Base-by-base conservation (phyloP, 1,284 basidiomycete species). In the Cryptococcus sp. region DNA sequence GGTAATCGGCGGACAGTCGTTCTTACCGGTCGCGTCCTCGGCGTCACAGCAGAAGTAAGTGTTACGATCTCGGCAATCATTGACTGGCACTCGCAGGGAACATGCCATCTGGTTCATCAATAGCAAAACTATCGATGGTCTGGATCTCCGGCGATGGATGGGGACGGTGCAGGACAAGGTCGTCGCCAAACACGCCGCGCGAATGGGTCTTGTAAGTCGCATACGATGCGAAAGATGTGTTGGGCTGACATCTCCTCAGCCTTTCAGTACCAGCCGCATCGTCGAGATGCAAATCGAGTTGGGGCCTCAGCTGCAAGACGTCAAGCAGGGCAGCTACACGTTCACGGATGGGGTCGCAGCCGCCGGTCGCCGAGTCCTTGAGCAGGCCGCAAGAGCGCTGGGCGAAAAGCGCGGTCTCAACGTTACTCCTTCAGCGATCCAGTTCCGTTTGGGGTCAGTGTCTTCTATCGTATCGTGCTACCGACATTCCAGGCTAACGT, bases 291-390 rank as follows among this genome's bases (percentile, higher is more conserved):
- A 69, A 13, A 62, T 74, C 48, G 58, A 65, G 22, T 47, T 72
- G 8, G 68, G 65, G 0, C 47, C 41, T 0, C n/a, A 56, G 6
- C 62, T 70, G 4, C 30, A 49, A n/a, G 72, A 68, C 51, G 62
- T 73, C 17, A 58, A 71, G 47, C 52, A 61, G 1, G 63, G 68
- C 43, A 69, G 66, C 0, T 55, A 63, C 45, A 67, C 58, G 25
- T 80, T 80, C 61, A 79, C 78, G 1, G 78, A 80, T 54, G 78
- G 78, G 10, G 73, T 70, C 22, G 74, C 70, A 2, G 55, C 77
- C 0, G 77, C 75, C 10, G 75, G 75, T 1, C 35, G 27, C 2
- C 70, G 69, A 8, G 66, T 79, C 27, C 69, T 78, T 54, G 55
- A 50, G 22, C 57, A 67, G 19, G 75, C 78, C 0, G 76, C 76